phyloP scores from a whole-genome alignment of 73 alveolate genomes.

The Durusdinium trenchii region DNA sequence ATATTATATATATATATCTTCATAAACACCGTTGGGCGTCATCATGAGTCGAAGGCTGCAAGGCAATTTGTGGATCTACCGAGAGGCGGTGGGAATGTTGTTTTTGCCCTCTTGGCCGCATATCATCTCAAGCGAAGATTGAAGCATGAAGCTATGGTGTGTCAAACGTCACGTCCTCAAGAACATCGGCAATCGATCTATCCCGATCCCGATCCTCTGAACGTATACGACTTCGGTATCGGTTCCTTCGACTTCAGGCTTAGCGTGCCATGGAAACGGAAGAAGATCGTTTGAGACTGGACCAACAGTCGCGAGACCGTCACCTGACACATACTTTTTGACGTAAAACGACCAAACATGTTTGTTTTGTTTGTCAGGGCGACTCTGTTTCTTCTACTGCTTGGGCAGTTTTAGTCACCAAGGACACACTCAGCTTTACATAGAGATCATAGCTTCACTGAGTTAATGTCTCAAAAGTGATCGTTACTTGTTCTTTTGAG shows the following conservation, averaged over 20 bases:
- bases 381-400: not conserved
- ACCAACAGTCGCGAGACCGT: constrained; percentile 84
- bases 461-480: not conserved
- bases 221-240: not conserved
- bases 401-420: not conserved
- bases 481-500: not conserved
- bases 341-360: not conserved
- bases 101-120: not conserved
- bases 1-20: too few species aligned
- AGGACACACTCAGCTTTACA: too few species aligned
- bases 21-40: too few species aligned
- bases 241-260: too few species aligned
- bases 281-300: constrained; percentile 56
- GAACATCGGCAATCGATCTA: not conserved
- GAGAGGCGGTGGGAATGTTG: not conserved
- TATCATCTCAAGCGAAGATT: not conserved
- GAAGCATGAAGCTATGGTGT: not conserved
- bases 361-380: not conserved
- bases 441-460: not conserved
- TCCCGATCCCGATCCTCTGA: not conserved
- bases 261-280: too few species aligned
- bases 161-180: not conserved
- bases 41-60: too few species aligned
- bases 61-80: too few species aligned
- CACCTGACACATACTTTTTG: not conserved